Evolutionary conservation across 345 rosid genomes (phyloP).

Genomic region (Dipteronia dyeriana): DNA sequence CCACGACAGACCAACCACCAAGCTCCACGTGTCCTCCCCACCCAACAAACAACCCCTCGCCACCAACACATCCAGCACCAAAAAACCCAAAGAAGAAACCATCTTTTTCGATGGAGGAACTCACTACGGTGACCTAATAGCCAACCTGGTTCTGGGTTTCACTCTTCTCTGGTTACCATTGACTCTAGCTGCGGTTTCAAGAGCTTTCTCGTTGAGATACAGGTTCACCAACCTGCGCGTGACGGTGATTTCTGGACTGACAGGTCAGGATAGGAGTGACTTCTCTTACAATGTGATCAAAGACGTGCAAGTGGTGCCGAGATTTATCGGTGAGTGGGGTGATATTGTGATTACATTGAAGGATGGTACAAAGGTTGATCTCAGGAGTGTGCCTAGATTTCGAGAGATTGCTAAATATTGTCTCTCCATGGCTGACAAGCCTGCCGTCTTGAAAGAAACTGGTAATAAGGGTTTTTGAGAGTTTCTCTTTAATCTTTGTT

Average conservation of each 20-base stretch:
- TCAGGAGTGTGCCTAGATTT: slow-evolving; percentile 87
- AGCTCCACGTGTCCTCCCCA: slow-evolving; percentile 54
- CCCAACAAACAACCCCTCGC: slow-evolving; percentile 40
- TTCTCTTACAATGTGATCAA: slow-evolving; percentile 88
- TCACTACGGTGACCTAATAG: slow-evolving; percentile 88
- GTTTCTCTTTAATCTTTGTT: background rate
- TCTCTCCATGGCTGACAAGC: slow-evolving; percentile 67
- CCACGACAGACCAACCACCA: slow-evolving; percentile 33
- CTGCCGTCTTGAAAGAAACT: slow-evolving; percentile 51
- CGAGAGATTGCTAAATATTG: slow-evolving; percentile 87
- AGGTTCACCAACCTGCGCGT: slow-evolving; percentile 91
- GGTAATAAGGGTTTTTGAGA: slow-evolving; percentile 53
- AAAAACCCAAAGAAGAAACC: slow-evolving; percentile 56
- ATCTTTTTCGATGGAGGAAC: slow-evolving; percentile 91
- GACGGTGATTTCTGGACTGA: slow-evolving; percentile 86
- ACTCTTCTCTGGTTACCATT: slow-evolving; percentile 90
- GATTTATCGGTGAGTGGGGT: slow-evolving; percentile 96
- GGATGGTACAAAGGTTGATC: slow-evolving; percentile 83
- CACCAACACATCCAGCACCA: slow-evolving; percentile 6
- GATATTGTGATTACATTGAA: slow-evolving; percentile 73
- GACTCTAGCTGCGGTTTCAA: slow-evolving; percentile 84
- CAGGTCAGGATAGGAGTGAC: slow-evolving; percentile 82
- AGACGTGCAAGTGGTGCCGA: slow-evolving; percentile 90
- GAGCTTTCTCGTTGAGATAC: slow-evolving; percentile 81
- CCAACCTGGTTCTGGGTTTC: slow-evolving; percentile 78